phyloP scores from a whole-genome alignment of 495 filamentous ascomycete genomes.

The Penicillium longicatenatum region DNA sequence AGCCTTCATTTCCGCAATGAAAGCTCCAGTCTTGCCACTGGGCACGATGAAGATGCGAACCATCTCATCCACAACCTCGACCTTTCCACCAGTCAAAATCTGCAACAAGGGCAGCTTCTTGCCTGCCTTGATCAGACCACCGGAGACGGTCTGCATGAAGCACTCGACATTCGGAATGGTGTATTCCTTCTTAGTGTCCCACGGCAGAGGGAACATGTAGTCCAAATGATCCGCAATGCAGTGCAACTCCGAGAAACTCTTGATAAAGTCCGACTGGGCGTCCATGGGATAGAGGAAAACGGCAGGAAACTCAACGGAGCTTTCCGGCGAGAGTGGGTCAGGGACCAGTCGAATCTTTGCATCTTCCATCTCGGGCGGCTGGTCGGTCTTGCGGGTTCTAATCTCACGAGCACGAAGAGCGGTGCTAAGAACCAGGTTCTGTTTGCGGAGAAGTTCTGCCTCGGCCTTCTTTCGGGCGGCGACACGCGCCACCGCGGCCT shows the following conservation, averaged over 20 bases:
- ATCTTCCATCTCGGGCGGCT: conserved; percentile 84
- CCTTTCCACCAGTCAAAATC: conserved; percentile 71
- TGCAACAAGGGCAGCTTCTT: conserved; percentile 77
- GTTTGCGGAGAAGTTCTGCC: conserved; percentile 53
- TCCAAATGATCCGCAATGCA: conserved; percentile 69
- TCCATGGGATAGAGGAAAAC: conserved; percentile 83
- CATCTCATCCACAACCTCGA: conserved; percentile 85
- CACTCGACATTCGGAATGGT: conserved; percentile 68
- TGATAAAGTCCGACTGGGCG: conserved; percentile 85
- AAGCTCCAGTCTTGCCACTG: conserved; percentile 61
- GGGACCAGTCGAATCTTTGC: conserved; percentile 65
- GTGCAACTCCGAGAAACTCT: conserved; percentile 73
- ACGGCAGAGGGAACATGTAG: conserved; percentile 82
- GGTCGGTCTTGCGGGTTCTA: conserved; percentile 60
- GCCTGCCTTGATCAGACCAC: conserved; percentile 87
- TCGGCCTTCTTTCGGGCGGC: conserved; percentile 47
- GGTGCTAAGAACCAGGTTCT: conserved; percentile 60
- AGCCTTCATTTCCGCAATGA: conserved; percentile 81
- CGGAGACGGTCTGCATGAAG: conserved; percentile 79
- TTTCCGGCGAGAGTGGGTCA: conserved; percentile 71
- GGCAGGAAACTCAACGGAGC: conserved; percentile 70
- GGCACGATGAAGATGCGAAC: conserved; percentile 81
- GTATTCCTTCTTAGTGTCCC: conserved; percentile 77
- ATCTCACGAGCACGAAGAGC: conserved; percentile 79
- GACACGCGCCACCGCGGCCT: conserved; percentile 38